Base-by-base conservation (phyloP, 768 basidiomycete species). In the Lactarius akahatsu region DNA sequence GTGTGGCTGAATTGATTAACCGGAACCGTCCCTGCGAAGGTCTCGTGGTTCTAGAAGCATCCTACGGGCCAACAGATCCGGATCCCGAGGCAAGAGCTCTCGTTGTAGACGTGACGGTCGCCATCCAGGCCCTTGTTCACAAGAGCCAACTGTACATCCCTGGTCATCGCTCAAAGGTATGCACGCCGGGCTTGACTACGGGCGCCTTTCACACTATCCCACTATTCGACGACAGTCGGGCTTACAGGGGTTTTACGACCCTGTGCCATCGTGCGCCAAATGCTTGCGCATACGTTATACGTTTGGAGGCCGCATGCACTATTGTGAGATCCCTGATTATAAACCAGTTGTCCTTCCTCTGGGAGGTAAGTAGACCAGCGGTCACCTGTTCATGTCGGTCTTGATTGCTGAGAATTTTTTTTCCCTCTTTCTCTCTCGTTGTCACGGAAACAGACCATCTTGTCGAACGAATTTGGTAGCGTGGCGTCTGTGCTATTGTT, bases 211-310 rank as follows among this genome's bases (percentile, higher is more conserved):
- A 13, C 13, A 47, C 32, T 28, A 55, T 55, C 55, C 26, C 34
- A 18, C 28, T 54, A 18, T 52, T 23, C 13, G 38, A 36, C 40
- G 36, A 43, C 70, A 90, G 91, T 79, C 86, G 65, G 83, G 86
- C 32, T 80, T 96, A 47, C 87, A 92, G 72, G 94, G 94, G n/a
- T 94, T 97, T 79, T 87, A 85, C 73, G 94, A 96, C 78, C 90
- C 91, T 63, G 87, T 88, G 20, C 87, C 91, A 16, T 86, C 85
- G n/a, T 80, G 83, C 62, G 77, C 82, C 57, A 95, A 96, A 78
- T 79, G 79, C 6, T 78, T 95, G 60, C 81, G 85, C 36, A 80
- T 96, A 45, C 85, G 86, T 55, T 96, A 96, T 77, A 77, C 83
- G 57, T 97, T 96, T 81, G 82, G 83, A 72, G 87, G 86, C 50